These are phyloP conservation scores for Blepharisma stoltei DNA, from an alignment of 73 alveolate genomes.

Conservation along the genomic window DNA sequence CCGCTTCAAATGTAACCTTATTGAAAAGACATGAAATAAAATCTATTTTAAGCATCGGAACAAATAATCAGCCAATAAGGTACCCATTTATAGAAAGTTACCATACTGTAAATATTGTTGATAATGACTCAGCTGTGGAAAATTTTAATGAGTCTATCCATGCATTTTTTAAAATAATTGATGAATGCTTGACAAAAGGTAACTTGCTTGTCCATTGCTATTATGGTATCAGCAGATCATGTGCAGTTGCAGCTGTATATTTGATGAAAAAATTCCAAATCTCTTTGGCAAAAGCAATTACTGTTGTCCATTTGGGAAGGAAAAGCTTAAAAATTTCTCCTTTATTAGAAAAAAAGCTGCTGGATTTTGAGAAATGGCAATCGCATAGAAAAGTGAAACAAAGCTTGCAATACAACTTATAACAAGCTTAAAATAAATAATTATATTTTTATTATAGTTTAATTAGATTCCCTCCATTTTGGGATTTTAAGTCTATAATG, in stretches of 20 bases:
- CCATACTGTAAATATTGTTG: not conserved
- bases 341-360: not conserved
- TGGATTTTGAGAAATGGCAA: no score
- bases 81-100: not conserved
- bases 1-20: not conserved
- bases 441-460: no score
- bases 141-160: not conserved
- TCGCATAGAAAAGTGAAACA: no score
- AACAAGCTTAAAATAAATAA: no score
- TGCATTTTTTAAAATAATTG: not conserved
- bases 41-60: not conserved
- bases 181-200: not conserved
- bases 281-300: not conserved
- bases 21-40: not conserved
- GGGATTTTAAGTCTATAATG: no score
- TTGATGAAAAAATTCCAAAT: not conserved
- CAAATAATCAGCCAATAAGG: not conserved
- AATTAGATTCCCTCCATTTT: no score
- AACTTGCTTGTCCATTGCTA: not conserved
- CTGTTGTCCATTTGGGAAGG: not conserved
- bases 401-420: no score
- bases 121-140: not conserved
- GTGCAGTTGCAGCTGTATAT: constrained; percentile 10
- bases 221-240: not conserved
- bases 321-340: not conserved